A percentile compares a stretch with the other conserved stretches of the same genome.
These are phyloP conservation scores for Cytospora chrysosperma DNA, from an alignment of 2,329 filamentous ascomycete genomes.

Conservation along the genomic window DNA sequence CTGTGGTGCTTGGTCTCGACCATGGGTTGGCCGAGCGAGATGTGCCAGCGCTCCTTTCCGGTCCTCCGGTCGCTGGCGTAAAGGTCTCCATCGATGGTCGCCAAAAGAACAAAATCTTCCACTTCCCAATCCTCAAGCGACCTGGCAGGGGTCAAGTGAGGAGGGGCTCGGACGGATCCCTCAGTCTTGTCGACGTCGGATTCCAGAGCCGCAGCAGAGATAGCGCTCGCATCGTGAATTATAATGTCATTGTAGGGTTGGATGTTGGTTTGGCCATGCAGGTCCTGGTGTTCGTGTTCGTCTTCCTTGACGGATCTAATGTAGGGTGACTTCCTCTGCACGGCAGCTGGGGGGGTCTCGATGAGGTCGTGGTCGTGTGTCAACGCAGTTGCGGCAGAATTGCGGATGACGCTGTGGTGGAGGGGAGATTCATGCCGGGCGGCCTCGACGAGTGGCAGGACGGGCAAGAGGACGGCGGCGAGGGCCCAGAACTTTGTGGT, in stretches of 20 bases:
- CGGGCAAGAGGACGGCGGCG: slow-evolving; percentile 50
- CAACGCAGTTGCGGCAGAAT: slow-evolving; percentile 26
- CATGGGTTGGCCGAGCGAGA: slow-evolving; percentile 82
- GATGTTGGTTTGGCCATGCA: slow-evolving; percentile 3
- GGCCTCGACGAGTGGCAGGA: slow-evolving; percentile 50
- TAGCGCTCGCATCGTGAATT: slow-evolving; percentile 81
- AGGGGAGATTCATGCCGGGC: slow-evolving; percentile 19
- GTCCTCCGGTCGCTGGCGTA: slow-evolving; percentile 88
- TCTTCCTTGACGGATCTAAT: slow-evolving; percentile 18
- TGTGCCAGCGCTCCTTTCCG: slow-evolving; percentile 80
- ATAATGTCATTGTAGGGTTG: slow-evolving; percentile 34
- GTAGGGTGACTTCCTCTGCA: slow-evolving; percentile 23
- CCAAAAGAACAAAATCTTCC: slow-evolving; percentile 99
- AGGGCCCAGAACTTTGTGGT: slow-evolving; percentile 43
- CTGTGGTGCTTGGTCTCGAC: slow-evolving; percentile 85
- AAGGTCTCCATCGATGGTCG: slow-evolving; percentile 97
- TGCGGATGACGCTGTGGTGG: slow-evolving; percentile 24
- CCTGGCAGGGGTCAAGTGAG: slow-evolving; percentile 66
- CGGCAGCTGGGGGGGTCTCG: slow-evolving; percentile 20
- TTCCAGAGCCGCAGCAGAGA: slow-evolving; percentile 97
- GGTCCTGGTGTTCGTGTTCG: neutral
- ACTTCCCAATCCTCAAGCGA: slow-evolving; percentile 99
- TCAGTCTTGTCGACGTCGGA: slow-evolving; percentile 36
- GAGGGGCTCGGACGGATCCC: slow-evolving; percentile 87
- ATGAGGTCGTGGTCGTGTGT: slow-evolving; percentile 20